Percentiles rank a stretch among this genome's conserved stretches.
These are phyloP conservation scores for Wickerhamiella vanderwaltii DNA, from an alignment of 805 yeast genomes.

Conservation along the genomic window DNA sequence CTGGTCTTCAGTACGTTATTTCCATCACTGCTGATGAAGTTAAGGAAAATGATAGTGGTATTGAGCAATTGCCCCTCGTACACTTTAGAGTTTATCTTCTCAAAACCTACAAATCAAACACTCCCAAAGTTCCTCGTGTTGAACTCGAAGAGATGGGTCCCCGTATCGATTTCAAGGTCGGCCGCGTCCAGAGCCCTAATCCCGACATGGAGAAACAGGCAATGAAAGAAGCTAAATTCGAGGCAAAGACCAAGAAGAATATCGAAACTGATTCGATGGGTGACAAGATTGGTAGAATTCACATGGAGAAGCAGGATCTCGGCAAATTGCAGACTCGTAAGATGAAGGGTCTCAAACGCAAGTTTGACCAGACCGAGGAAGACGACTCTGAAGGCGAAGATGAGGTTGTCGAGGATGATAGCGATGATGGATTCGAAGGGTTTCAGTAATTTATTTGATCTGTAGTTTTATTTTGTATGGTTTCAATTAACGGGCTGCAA, in stretches of 20 bases:
- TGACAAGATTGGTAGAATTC: conserved; percentile 92
- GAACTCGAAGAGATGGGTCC: conserved; percentile 95
- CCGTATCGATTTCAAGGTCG: conserved; percentile 81
- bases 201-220: conserved; percentile 92
- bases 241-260: conserved; percentile 76
- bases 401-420: not conserved
- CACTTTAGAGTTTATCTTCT: conserved; percentile 85
- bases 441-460: conserved; percentile 3
- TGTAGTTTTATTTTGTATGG: not conserved
- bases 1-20: conserved; percentile 86
- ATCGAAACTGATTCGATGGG: conserved; percentile 80
- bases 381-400: conserved; percentile 35
- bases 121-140: conserved; percentile 81
- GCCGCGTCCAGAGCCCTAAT: conserved; percentile 69
- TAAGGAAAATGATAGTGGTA: conserved; percentile 38
- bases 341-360: conserved; percentile 92
- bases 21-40: conserved; percentile 70
- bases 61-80: conserved; percentile 60
- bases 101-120: conserved; percentile 55
- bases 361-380: conserved; percentile 64
- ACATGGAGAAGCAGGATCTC: conserved; percentile 91
- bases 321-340: conserved; percentile 86
- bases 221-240: conserved; percentile 63
- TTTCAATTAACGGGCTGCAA: too few species aligned
- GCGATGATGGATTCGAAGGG: conserved; percentile 5